Conservation (phyloP, 2,329 filamentous ascomycete species). For the Arthroderma sp. region DNA sequence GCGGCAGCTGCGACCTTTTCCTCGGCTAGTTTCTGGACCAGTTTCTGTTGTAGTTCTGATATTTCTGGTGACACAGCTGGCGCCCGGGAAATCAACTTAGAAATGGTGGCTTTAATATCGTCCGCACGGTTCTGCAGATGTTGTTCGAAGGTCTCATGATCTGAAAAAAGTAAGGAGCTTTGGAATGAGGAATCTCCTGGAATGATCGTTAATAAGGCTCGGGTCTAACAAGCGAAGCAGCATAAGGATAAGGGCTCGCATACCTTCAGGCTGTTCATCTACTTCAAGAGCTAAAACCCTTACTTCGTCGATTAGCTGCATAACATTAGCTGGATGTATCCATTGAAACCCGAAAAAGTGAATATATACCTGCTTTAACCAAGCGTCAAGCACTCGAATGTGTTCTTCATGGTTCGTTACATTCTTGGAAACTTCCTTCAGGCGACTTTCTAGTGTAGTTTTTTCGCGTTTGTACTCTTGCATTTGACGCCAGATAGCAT, state of each 20-base stretch:
- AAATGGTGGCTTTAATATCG: slow-evolving; percentile 61
- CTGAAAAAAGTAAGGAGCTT: slow-evolving; percentile 42
- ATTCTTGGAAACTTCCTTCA: slow-evolving; percentile 67
- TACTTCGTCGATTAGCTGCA: slow-evolving; percentile 34
- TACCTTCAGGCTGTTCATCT: slow-evolving; percentile 14
- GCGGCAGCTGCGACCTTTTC: slow-evolving; percentile 73
- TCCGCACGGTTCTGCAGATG: slow-evolving; percentile 67
- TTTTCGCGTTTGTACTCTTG: slow-evolving; percentile 93
- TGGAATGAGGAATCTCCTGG: slow-evolving; percentile 26
- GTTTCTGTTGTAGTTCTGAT: slow-evolving; percentile 57
- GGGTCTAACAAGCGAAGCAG: background rate
- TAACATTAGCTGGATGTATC: slow-evolving; percentile 4
- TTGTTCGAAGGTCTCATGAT: slow-evolving; percentile 53
- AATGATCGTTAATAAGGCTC: background rate
- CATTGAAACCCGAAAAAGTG: background rate
- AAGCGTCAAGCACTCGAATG: slow-evolving; percentile 75
- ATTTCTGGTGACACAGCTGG: slow-evolving; percentile 50
- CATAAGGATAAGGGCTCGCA: no score
- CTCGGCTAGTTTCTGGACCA: slow-evolving; percentile 60
- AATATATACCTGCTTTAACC: slow-evolving; percentile 77
- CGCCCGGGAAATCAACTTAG: slow-evolving; percentile 47
- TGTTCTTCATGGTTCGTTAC: slow-evolving; percentile 83
- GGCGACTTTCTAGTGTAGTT: slow-evolving; percentile 61
- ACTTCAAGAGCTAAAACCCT: slow-evolving; percentile 27
- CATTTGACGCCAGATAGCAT: slow-evolving; percentile 95